A percentile compares a stretch with the other conserved stretches of the same genome.
Conservation (phyloP, 2,329 filamentous ascomycete species). For the Exophiala aquamarina region DNA sequence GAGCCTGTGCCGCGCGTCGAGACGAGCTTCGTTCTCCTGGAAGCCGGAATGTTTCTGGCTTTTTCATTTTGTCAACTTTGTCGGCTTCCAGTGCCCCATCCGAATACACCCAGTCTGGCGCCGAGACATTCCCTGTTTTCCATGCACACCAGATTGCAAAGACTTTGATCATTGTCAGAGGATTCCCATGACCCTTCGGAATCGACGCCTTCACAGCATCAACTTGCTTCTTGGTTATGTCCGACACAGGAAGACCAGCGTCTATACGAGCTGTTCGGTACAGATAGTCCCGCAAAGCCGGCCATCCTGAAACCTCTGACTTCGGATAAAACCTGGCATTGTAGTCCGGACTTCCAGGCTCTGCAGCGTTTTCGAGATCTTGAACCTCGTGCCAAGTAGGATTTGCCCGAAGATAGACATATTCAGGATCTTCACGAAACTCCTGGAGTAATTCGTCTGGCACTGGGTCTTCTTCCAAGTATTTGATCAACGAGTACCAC, state of each 20-base stretch:
- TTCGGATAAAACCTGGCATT: constrained; percentile 64
- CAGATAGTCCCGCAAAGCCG: constrained; percentile 60
- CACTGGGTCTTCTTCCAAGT: constrained; percentile 64
- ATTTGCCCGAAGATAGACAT: constrained; percentile 52
- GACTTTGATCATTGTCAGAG: constrained; percentile 57
- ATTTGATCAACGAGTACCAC: constrained; percentile 66
- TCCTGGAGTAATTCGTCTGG: constrained; percentile 55
- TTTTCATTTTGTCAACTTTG: constrained; percentile 23
- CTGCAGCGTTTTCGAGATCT: constrained; percentile 52
- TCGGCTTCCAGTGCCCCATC: constrained; percentile 47
- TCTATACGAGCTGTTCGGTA: constrained; percentile 64
- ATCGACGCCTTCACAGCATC: constrained; percentile 64
- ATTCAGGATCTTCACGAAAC: constrained; percentile 55
- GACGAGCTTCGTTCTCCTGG: constrained; percentile 44
- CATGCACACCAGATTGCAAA: constrained; percentile 68
- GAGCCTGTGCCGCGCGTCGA: constrained; percentile 34
- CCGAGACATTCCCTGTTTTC: constrained; percentile 65
- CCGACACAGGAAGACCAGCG: constrained; percentile 58
- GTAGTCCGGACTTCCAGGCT: constrained; percentile 53
- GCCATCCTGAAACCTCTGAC: constrained; percentile 60
- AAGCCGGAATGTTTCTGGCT: constrained; percentile 22
- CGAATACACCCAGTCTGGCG: constrained; percentile 62
- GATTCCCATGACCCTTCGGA: constrained; percentile 62
- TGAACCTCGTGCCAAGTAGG: constrained; percentile 61
- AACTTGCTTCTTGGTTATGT: constrained; percentile 57